Conservation (phyloP, 805 yeast genomes). For the Barnettozyma populi region DNA sequence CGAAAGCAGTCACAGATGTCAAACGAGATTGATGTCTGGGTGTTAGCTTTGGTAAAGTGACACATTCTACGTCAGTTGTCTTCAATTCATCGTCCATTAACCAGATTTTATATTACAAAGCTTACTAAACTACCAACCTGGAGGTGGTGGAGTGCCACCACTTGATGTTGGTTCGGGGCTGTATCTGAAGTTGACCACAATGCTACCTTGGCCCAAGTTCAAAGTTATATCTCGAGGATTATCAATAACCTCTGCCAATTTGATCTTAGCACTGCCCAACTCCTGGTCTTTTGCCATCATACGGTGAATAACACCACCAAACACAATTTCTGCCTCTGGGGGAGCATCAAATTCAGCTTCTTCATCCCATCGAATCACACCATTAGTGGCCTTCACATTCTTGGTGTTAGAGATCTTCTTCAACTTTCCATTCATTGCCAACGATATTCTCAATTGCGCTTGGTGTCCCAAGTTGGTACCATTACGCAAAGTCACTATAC, state of each 20-base stretch:
- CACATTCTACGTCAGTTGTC: not conserved
- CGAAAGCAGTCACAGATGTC: conserved; percentile 3
- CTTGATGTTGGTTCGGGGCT: conserved; percentile 20
- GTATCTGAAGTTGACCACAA: conserved; percentile 39
- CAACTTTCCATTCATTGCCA: conserved; percentile 39
- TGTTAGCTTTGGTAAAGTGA: conserved; percentile 5
- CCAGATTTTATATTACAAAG: too few species aligned
- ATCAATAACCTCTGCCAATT: conserved; percentile 45
- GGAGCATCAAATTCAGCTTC: conserved; percentile 62
- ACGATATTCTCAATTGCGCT: conserved; percentile 48
- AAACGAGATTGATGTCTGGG: conserved; percentile 10
- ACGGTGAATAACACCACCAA: conserved; percentile 63
- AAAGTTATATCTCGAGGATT: conserved; percentile 37
- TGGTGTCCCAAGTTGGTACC: conserved; percentile 38
- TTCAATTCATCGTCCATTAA: too few species aligned
- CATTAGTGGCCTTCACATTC: conserved; percentile 43
- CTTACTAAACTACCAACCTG: conserved; percentile 13
- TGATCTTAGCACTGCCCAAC: conserved; percentile 53
- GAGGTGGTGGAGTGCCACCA: conserved; percentile 16
- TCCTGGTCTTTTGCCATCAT: conserved; percentile 66
- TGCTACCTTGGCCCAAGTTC: conserved; percentile 34
- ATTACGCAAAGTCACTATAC: conserved; percentile 46
- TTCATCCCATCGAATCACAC: conserved; percentile 54
- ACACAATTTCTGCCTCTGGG: conserved; percentile 50
- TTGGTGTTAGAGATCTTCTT: conserved; percentile 66